Evolutionary conservation across 352 stramenopile genomes (phyloP).

Genomic region (Pythium brachiatum): DNA sequence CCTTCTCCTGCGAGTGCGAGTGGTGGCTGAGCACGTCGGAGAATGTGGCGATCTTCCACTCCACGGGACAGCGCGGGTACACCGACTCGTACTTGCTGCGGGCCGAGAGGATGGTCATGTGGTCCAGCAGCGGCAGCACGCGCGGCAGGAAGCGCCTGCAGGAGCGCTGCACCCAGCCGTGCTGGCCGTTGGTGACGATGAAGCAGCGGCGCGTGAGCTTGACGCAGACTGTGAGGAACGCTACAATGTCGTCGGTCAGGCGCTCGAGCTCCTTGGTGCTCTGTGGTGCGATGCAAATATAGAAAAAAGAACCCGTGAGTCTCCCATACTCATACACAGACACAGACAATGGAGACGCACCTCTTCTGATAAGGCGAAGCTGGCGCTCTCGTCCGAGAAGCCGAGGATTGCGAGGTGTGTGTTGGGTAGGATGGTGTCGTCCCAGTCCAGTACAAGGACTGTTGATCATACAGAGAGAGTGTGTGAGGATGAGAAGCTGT

Average conservation of each 20-base stretch:
- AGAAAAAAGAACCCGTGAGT: slow-evolving; percentile 5
- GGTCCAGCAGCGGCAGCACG: slow-evolving; percentile 47
- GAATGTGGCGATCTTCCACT: slow-evolving; percentile 82
- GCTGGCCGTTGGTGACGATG: slow-evolving; percentile 72
- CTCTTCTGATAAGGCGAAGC: slow-evolving; percentile 41
- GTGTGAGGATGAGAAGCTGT: not conserved
- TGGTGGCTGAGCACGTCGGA: slow-evolving; percentile 52
- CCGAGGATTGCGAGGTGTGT: slow-evolving; percentile 61
- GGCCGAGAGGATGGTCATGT: slow-evolving; percentile 66
- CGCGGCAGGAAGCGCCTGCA: slow-evolving; percentile 69
- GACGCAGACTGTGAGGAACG: slow-evolving; percentile 52
- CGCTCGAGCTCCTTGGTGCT: slow-evolving; percentile 30
- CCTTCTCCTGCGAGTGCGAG: slow-evolving; percentile 17
- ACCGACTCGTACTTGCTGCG: slow-evolving; percentile 56
- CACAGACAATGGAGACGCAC: no score
- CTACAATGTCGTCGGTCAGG: slow-evolving; percentile 35
- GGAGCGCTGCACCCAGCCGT: slow-evolving; percentile 73
- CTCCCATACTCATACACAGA: no score
- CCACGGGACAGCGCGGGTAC: slow-evolving; percentile 57
- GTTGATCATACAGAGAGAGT: not conserved
- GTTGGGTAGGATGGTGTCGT: slow-evolving; percentile 80
- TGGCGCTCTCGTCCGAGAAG: slow-evolving; percentile 50
- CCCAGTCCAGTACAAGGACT: slow-evolving; percentile 83
- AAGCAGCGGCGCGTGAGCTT: slow-evolving; percentile 35
- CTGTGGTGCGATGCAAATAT: slow-evolving; percentile 2